These are phyloP conservation scores for Gossypium bickii DNA, from an alignment of 345 rosid species.

Conservation along the genomic window DNA sequence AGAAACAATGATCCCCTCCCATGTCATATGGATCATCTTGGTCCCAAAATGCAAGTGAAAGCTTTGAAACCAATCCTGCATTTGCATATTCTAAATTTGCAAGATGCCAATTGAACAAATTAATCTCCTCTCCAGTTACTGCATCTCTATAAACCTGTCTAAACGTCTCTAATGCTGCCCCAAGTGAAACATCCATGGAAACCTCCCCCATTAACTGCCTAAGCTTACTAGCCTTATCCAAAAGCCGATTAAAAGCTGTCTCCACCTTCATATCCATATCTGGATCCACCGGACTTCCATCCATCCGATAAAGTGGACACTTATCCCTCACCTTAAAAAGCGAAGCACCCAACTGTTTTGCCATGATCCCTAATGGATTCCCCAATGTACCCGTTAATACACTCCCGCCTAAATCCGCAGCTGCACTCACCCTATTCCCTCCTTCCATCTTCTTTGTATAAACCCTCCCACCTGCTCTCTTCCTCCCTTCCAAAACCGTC, in stretches of 20 bases:
- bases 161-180: slow-evolving; percentile 87
- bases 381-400: slow-evolving; percentile 92
- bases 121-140: slow-evolving; percentile 62
- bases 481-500: slow-evolving; percentile 89
- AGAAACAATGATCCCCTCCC: slow-evolving; percentile 98
- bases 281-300: slow-evolving; percentile 77
- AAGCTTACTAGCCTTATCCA: slow-evolving; percentile 84
- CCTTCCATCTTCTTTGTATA: slow-evolving; percentile 96
- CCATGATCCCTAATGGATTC: slow-evolving; percentile 86
- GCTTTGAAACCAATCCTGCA: slow-evolving; percentile 88
- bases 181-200: slow-evolving; percentile 80
- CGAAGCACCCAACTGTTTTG: slow-evolving; percentile 65
- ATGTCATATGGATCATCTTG: slow-evolving; percentile 98
- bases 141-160: slow-evolving; percentile 62
- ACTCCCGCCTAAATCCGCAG: slow-evolving; percentile 96
- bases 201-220: slow-evolving; percentile 97
- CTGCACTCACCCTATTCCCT: slow-evolving; percentile 59
- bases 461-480: slow-evolving; percentile 93
- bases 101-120: slow-evolving; percentile 90
- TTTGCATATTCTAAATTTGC: slow-evolving; percentile 96
- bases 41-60: slow-evolving; percentile 97
- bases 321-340: slow-evolving; percentile 91
- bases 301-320: slow-evolving; percentile 76
- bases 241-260: slow-evolving; percentile 65
- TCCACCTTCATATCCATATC: slow-evolving; percentile 83